Conservation (phyloP, 2,329 filamentous ascomycete species). For the Aspergillus japonicus region DNA sequence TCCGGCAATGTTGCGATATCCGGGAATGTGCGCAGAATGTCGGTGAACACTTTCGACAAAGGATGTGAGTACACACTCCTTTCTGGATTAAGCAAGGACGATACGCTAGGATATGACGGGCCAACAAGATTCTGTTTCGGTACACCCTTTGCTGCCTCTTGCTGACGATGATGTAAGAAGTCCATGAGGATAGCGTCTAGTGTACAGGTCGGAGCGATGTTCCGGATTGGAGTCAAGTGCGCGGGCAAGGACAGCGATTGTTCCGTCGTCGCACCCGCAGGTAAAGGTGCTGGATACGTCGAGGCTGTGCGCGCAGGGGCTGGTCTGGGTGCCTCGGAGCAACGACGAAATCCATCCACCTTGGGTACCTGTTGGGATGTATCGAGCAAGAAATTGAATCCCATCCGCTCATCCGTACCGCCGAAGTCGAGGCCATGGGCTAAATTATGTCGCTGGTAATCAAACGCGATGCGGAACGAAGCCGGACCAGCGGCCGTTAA, state of each 20-base stretch:
- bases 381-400: constrained; percentile 71
- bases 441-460: constrained; percentile 43
- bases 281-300: constrained; percentile 25
- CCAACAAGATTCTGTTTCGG: constrained; percentile 67
- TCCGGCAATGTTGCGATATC: constrained; percentile 76
- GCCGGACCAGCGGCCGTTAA: constrained; percentile 25
- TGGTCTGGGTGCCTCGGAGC: constrained; percentile 26
- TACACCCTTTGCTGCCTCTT: constrained; percentile 65
- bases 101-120: constrained; percentile 76
- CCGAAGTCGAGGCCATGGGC: constrained; percentile 60
- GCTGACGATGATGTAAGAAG: constrained; percentile 69
- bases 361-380: constrained; percentile 55
- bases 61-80: constrained; percentile 66
- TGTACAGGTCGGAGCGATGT: constrained; percentile 68
- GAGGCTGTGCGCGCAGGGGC: constrained; percentile 24
- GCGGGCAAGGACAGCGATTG: constrained; percentile 29
- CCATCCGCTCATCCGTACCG: constrained; percentile 59
- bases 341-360: constrained; percentile 48
- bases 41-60: constrained; percentile 79
- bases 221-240: constrained; percentile 52
- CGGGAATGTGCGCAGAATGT: constrained; percentile 81
- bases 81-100: constrained; percentile 71
- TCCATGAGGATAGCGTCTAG: constrained; percentile 77
- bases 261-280: constrained; percentile 23
- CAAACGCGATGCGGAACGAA: constrained; percentile 42